Base-by-base conservation (phyloP, 495 filamentous ascomycete species). In the Ramalina intermedia region DNA sequence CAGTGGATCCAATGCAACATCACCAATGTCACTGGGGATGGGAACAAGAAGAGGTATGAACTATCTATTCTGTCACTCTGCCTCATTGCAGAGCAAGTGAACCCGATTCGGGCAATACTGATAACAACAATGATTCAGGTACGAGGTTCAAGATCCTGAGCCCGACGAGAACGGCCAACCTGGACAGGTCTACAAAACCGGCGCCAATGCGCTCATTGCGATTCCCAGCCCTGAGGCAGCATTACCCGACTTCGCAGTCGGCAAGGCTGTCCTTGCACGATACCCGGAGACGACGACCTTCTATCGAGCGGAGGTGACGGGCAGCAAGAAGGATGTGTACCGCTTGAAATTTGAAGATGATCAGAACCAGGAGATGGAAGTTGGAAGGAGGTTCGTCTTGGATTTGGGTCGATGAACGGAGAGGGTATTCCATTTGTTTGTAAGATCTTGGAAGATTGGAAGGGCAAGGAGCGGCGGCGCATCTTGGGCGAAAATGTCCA, bases 241-340 rank as follows among this genome's bases (percentile, higher is more conserved):
- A 6, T 61, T 95, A 41, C 70, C 78, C 2, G 75, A 82, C 11
- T 89, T 90, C 56, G 71, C 89, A 1, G 66, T 76, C 47, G 88
- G 88, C 13, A 88, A 84, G 58, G 78, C 78, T 20, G 87, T 94
- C 26, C 66, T 94, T 46, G 87, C 87, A 0, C 68, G 85, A 37
- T 94, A 94, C 58, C 87, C 87, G 0, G 82, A 87, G 49, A 99
- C 93, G 9, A 95, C 91, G 2, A 96, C 90, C 0, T 99, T 99
- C 58, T 99, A 99, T 63, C 81, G 86, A 58, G 91, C 93, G 11
- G 89, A 96, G 54, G 90, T 98, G 16, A 88, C 87, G 70, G 80
- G 80, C 0, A 73, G 72, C 49, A 79, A 82, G 55, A 79, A 80
- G 53, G 75, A 77, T 43, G 67, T 67, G 41, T 81, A 78, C 49